Evolutionary conservation across 1,139 yeast genomes (phyloP).

Genomic region (Hanseniaspora uvarum): DNA sequence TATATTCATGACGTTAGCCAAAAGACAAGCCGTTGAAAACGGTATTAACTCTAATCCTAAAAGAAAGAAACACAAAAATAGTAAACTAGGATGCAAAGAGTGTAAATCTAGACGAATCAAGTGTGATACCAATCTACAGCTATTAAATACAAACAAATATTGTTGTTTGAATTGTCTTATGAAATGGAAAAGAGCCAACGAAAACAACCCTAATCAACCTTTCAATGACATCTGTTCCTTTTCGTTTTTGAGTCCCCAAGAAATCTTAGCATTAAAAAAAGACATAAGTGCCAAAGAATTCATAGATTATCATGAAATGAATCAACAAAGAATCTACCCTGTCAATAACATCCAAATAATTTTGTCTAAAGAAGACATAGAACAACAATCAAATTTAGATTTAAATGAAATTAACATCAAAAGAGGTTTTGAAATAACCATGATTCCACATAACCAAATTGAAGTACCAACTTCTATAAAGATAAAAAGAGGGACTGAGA

Average conservation of each 20-base stretch:
- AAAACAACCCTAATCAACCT: background rate
- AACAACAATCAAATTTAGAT: background rate
- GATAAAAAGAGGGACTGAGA: background rate
- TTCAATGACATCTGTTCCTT: background rate
- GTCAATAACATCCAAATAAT: background rate
- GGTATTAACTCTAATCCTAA: background rate
- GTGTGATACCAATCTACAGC: conserved; percentile 2
- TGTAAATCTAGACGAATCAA: conserved; percentile 15
- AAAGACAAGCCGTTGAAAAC: background rate
- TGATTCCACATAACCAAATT: conserved; percentile 9
- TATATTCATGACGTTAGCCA: background rate
- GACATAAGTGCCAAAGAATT: background rate
- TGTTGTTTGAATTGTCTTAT: conserved; percentile 13
- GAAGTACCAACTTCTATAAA: background rate
- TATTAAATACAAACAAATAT: background rate
- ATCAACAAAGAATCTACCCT: background rate
- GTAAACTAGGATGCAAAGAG: conserved; percentile 10
- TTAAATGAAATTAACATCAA: background rate
- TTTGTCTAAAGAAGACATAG: background rate
- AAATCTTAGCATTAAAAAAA: background rate
- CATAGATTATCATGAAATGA: conserved; percentile 5
- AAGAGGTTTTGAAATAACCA: conserved; percentile 7
- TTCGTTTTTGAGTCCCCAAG: background rate
- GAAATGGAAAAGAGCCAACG: conserved; percentile 6
- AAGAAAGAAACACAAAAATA: conserved; percentile 14